Base-by-base conservation (phyloP, 345 rosid species). In the Camelina neglecta region DNA sequence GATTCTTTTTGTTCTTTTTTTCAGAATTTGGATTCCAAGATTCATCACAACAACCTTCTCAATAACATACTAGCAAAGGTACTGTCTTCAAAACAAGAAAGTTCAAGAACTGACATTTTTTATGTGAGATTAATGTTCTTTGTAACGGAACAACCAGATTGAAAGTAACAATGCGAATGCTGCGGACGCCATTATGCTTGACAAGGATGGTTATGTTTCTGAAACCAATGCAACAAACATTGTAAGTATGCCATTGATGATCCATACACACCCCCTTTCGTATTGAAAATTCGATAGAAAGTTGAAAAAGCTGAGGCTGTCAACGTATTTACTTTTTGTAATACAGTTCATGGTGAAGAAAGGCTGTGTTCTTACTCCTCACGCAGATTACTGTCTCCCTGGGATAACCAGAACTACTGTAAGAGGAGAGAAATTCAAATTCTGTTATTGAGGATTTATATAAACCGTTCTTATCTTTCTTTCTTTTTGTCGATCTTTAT, bases 201-300 rank as follows among this genome's bases (percentile, higher is more conserved):
- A 90, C 84, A 89, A 90, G 75, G 93, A 90, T 78, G 97, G 97
- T 72, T 93, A 79, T 81, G 97, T 93, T 20, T 89, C 97, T 23
- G 98, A 93, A 82, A 90, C 98, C 77, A 90, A 90, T 83, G 97
- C 97, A 29, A 93, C 98, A 39, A 93, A 93, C 83, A 86, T 90
- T 62, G 98, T 90, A 84, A 88, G 95, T 74, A 56, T 61, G 5
- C 39, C 11, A 51, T 68, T 47, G 53, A 35, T 8, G 3, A 7
- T 33, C 0, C 36, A 33, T 33, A 0, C 36, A 33, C 36, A 33
- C 36, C 0, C 36, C 0, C 36, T 33, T 33, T 33, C 8, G 8
- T 33, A 29, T 4, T 29, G 31, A 29, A 4, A 29, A 29, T 4
- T 29, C 36, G 1, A 33, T 5, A 6, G 36, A 33, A 33, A 33